Evolutionary conservation across 495 filamentous ascomycete species (phyloP), one percentile per base, ranked within the genome.

Genomic region (Immersiella caudata): DNA sequence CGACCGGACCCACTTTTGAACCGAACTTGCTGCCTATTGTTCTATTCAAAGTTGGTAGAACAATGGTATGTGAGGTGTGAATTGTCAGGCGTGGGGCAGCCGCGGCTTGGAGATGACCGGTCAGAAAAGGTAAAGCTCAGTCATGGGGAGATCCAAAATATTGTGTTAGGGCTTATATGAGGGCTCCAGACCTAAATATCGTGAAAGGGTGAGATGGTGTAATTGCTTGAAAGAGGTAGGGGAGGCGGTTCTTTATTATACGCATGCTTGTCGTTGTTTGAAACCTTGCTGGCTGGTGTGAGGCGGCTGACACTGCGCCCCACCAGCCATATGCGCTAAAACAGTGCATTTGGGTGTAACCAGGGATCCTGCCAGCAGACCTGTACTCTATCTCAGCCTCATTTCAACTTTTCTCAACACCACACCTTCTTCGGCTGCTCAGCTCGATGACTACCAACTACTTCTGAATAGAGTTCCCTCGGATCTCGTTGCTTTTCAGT

Each of bases 351-450:
- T 24, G 11, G 14, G 26, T 0, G 11, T 40, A 35, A 22, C 60
- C 20, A 51, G 20, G 49, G 26, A n/a, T n/a, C 6, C 51, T 16
- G 16, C 29, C 14, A 26, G 22, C n/a, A 35, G 25, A 60, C 9
- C 56, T 46, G 40, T 12, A 46, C n/a, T 9, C 26, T 7, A 57
- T 26, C 54, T 57, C 54, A 57, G 54, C 54, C 54, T 57, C 54
- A 57, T 24, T 50, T 16, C n/a, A 18, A 62, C 21, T 46, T 51
- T 51, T 25, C 46, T 14, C 36, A 29, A n/a, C 60, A 26, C 8
- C 60, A 27, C 25, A 57, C 0, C n/a, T n/a, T n/a, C n/a, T 24
- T 18, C 54, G 1, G 21, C 2, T 18, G 54, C 22, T 1, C 4
- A 16, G 20, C 20, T 55, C 22, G 21, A 25, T 18, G 40, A 2